Evolutionary conservation across 2,329 filamentous ascomycete species (phyloP).

Genomic region (Sarocladiaceae sp.): DNA sequence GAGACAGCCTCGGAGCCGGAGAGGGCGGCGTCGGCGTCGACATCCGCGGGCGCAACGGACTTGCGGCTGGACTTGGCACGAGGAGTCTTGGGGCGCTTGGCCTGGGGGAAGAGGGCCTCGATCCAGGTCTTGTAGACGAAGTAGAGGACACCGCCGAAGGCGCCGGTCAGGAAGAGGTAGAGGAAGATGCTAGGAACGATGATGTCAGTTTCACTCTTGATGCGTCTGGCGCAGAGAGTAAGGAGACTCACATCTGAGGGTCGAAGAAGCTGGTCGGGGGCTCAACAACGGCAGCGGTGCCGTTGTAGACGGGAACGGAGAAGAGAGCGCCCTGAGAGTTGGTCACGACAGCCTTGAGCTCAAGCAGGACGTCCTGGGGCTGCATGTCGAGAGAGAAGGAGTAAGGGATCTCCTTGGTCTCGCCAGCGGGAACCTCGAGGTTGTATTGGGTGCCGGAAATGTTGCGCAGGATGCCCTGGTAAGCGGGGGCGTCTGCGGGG

Average conservation of each 20-base stretch:
- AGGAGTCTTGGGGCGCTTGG: constrained; percentile 50
- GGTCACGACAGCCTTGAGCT: constrained; percentile 68
- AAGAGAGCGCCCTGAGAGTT: constrained; percentile 62
- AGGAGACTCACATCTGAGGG: constrained; percentile 74
- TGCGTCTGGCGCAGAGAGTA: constrained; percentile 24
- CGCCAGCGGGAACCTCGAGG: constrained; percentile 66
- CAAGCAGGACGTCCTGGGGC: constrained; percentile 78
- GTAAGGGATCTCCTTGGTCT: constrained; percentile 72
- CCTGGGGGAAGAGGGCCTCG: constrained; percentile 89
- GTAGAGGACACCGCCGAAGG: constrained; percentile 76
- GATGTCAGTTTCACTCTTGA: constrained; percentile 9
- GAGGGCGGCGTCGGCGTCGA: constrained; percentile 54
- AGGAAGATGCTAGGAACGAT: constrained; percentile 78
- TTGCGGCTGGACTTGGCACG: constrained; percentile 58
- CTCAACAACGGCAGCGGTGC: constrained; percentile 80
- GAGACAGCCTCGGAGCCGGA: constrained; percentile 53
- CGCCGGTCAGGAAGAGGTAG: constrained; percentile 79
- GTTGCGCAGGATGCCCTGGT: constrained; percentile 68
- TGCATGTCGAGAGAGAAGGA: constrained; percentile 86
- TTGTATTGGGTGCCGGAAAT: constrained; percentile 72
- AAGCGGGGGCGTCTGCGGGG: constrained; percentile 36
- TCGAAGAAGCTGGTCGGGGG: constrained; percentile 87
- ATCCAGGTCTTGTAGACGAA: constrained; percentile 99
- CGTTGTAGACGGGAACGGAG: constrained; percentile 74
- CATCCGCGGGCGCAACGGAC: constrained; percentile 44